A percentile compares a stretch with the other conserved stretches of the same genome.
Conservation (phyloP, 2,329 filamentous ascomycete species). For the Trichoderma sp. region DNA sequence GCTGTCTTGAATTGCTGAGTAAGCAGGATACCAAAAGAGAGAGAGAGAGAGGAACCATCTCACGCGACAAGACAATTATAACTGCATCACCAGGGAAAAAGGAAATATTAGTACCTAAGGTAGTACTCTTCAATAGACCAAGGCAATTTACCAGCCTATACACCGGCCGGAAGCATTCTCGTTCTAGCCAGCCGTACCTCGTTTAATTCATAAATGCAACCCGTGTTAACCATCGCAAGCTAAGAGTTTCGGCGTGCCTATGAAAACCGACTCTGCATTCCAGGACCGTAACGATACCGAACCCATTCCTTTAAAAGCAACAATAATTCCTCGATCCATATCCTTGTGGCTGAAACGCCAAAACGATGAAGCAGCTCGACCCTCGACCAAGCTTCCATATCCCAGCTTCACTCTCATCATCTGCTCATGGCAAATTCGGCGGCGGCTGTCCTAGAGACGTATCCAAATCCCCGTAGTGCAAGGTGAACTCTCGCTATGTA, state of each 20-base stretch:
- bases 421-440: slow-evolving; percentile 29
- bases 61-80: slow-evolving; percentile 7
- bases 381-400: slow-evolving; percentile 16
- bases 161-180: neutral
- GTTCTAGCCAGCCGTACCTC: neutral
- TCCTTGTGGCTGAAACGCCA: slow-evolving; percentile 33
- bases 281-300: slow-evolving; percentile 28
- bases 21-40: neutral
- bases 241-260: slow-evolving; percentile 19
- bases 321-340: slow-evolving; percentile 29
- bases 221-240: slow-evolving; percentile 11
- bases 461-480: slow-evolving; percentile 62
- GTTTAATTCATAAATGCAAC: slow-evolving; percentile 12
- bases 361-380: slow-evolving; percentile 23
- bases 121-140: neutral
- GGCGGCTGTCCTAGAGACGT: slow-evolving; percentile 39
- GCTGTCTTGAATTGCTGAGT: neutral
- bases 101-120: too few relatives aligned
- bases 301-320: slow-evolving; percentile 30
- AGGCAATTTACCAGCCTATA: neutral
- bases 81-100: too few relatives aligned
- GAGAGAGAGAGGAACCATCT: neutral
- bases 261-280: slow-evolving; percentile 31
- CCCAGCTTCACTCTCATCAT: neutral
- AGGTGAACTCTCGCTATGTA: slow-evolving; percentile 54